Conservation (phyloP, 2,329 filamentous ascomycete species). For the Scedosporium aurantiacum region DNA sequence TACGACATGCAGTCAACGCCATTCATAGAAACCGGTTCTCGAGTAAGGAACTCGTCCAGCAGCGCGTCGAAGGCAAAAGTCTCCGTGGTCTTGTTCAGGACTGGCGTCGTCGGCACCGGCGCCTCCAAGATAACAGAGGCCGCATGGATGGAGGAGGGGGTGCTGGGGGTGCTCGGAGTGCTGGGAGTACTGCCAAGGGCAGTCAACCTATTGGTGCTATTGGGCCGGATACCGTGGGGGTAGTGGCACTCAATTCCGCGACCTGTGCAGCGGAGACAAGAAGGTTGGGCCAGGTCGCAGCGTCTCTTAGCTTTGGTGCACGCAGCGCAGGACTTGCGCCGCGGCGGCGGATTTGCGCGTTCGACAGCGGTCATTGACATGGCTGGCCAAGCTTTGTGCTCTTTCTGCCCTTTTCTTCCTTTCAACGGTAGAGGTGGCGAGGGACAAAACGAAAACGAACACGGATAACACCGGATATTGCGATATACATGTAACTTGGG, state of each 20-base stretch:
- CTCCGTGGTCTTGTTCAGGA: neutral
- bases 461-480: neutral
- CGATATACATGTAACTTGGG: neutral
- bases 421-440: neutral
- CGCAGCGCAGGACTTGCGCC: conserved; percentile 44
- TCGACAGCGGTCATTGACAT: conserved; percentile 15
- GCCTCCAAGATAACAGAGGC: neutral
- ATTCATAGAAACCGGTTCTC: neutral
- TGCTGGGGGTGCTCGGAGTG: neutral
- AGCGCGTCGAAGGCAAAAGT: neutral
- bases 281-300: conserved; percentile 39
- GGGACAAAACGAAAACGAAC: neutral
- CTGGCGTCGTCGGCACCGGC: neutral
- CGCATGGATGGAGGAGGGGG: neutral
- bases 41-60: conserved; percentile 3
- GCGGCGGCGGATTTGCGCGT: conserved; percentile 31
- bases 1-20: neutral
- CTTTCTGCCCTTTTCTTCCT: neutral
- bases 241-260: conserved; percentile 38
- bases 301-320: conserved; percentile 47
- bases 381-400: neutral
- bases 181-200: neutral
- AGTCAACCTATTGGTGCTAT: neutral
- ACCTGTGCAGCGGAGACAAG: conserved; percentile 40
- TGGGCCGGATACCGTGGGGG: conserved; percentile 12